Conservation (phyloP, 2,329 filamentous ascomycete genomes). For the Claviceps africana region DNA sequence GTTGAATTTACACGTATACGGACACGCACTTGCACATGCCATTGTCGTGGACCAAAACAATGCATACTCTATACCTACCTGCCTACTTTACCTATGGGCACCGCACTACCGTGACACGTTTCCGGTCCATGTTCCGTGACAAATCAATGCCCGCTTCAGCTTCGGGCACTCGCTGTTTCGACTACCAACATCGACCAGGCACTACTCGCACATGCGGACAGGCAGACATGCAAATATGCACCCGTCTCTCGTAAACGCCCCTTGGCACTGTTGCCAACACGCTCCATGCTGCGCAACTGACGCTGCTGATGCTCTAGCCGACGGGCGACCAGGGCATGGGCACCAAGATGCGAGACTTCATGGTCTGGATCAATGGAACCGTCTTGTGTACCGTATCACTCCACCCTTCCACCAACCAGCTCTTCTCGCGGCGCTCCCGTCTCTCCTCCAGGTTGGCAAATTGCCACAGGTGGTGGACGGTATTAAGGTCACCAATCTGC, state of each 20-base stretch:
- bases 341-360: slow-evolving; percentile 88
- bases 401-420: slow-evolving; percentile 92
- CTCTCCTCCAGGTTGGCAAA: slow-evolving; percentile 94
- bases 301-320: slow-evolving; percentile 35
- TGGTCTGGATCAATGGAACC: slow-evolving; percentile 86
- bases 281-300: no score
- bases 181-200: not conserved
- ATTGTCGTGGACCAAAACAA: no score
- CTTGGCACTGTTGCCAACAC: not conserved
- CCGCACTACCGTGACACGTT: no score
- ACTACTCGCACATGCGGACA: no score
- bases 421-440: slow-evolving; percentile 79
- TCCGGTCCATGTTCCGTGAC: no score
- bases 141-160: not conserved
- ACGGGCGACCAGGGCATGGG: slow-evolving; percentile 96
- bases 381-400: slow-evolving; percentile 97
- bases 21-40: no score
- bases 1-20: no score
- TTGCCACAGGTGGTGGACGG: slow-evolving; percentile 96
- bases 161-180: not conserved
- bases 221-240: not conserved
- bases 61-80: no score
- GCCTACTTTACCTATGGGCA: no score
- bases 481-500: slow-evolving; percentile 94
- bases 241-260: not conserved